A percentile compares a stretch with the other conserved stretches of the same genome.
Conservation (phyloP, 805 yeast species). For the Lachancea quebecensis region DNA sequence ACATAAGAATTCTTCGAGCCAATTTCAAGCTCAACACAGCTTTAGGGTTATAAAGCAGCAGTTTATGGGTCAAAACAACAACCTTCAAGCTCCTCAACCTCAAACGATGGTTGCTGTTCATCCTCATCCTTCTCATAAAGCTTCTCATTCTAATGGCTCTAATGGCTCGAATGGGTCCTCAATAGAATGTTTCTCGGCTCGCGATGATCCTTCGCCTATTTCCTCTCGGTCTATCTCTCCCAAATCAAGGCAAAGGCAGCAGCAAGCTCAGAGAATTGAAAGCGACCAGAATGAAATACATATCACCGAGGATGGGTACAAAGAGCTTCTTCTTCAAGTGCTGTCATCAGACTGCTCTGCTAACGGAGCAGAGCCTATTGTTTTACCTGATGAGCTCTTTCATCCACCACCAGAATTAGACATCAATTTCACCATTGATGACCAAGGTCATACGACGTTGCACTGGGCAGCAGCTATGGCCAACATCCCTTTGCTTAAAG, state of each 20-base stretch:
- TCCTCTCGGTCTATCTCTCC: slow-evolving; percentile 21
- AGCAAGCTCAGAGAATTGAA: slow-evolving; percentile 8
- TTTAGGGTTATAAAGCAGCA: slow-evolving; percentile 18
- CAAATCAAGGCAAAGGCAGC: slow-evolving; percentile 11
- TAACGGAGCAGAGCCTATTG: slow-evolving; percentile 18
- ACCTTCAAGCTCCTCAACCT: slow-evolving; percentile 15
- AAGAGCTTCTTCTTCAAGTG: slow-evolving; percentile 26
- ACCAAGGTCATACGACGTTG: slow-evolving; percentile 72
- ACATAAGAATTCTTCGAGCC: slow-evolving; percentile 9
- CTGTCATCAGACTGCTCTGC: slow-evolving; percentile 29
- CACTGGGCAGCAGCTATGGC: slow-evolving; percentile 89
- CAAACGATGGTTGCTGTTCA: slow-evolving; percentile 30
- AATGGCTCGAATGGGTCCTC: slow-evolving; percentile 18
- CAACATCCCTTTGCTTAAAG: slow-evolving; percentile 49
- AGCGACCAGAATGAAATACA: background rate
- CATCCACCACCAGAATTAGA: slow-evolving; percentile 58
- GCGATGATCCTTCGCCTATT: slow-evolving; percentile 21
- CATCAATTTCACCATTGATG: slow-evolving; percentile 63
- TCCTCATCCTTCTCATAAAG: slow-evolving; percentile 26
- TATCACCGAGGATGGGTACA: slow-evolving; percentile 22
- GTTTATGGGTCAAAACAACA: slow-evolving; percentile 10
- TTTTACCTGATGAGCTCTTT: slow-evolving; percentile 35
- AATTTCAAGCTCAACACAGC: slow-evolving; percentile 28
- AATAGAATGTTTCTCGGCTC: slow-evolving; percentile 20
- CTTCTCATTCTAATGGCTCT: slow-evolving; percentile 10